phyloP scores from a whole-genome alignment of 192 early-diverging fungal genomes.

The Spizellomyces sp. region DNA sequence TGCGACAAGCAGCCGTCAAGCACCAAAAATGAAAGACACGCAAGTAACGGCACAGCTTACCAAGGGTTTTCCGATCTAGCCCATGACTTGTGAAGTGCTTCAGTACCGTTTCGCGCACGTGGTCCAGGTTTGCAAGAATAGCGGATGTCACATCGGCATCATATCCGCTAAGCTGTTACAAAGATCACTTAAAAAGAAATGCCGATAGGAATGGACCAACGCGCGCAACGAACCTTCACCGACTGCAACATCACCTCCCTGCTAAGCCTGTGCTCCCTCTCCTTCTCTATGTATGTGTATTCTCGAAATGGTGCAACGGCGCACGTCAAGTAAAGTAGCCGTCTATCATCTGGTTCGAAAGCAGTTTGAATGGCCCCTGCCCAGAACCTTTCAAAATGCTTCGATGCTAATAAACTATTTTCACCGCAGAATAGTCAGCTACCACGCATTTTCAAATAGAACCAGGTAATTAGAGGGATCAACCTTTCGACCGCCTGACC shows the following conservation, averaged over 20 bases:
- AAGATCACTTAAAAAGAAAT: no score
- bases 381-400: background rate
- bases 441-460: no score
- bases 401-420: slow-evolving; percentile 12
- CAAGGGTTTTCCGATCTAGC: no score
- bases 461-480: no score
- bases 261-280: no score
- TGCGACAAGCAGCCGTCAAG: no score
- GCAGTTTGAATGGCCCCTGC: background rate
- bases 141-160: background rate
- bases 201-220: no score
- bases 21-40: slow-evolving; percentile 11
- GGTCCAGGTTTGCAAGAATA: background rate
- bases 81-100: no score
- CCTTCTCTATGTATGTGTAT: no score
- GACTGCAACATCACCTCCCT: no score
- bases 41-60: no score
- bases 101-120: background rate
- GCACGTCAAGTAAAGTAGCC: slow-evolving; percentile 14
- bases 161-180: background rate
- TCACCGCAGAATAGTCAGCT: background rate
- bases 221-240: no score
- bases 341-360: slow-evolving; percentile 15
- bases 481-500: background rate
- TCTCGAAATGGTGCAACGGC: slow-evolving; percentile 1